phyloP scores from a whole-genome alignment of 306 rosid species.

The Trifolium fragiferum region DNA sequence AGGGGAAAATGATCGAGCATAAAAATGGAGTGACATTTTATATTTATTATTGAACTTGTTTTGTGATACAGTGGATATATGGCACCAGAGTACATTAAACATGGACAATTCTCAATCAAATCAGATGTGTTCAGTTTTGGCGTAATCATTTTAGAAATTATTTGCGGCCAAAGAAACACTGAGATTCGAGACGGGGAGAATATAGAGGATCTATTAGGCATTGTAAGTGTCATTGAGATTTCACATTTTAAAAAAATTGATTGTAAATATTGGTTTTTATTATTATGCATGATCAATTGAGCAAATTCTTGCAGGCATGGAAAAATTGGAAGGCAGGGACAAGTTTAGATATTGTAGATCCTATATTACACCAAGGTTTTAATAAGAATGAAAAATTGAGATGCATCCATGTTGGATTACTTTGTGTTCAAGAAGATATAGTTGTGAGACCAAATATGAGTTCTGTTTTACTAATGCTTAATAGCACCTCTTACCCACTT shows the following conservation, averaged over 20 bases:
- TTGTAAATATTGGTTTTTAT: not conserved
- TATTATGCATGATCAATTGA: not conserved
- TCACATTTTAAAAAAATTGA: not conserved
- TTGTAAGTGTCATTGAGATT: conserved; percentile 43
- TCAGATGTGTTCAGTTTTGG: conserved; percentile 60
- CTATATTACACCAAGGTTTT: conserved; percentile 2
- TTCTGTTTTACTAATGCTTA: conserved; percentile 48
- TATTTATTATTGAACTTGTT: not conserved
- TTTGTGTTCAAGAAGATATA: conserved; percentile 56
- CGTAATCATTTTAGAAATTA: conserved; percentile 53
- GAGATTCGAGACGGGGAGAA: conserved; percentile 27
- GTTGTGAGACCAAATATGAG: conserved; percentile 57
- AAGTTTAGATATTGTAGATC: conserved; percentile 47
- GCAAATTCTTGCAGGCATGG: conserved; percentile 53
- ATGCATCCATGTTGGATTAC: conserved; percentile 65
- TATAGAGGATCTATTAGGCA: conserved; percentile 42
- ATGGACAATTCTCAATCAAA: conserved; percentile 50
- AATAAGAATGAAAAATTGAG: conserved; percentile 43
- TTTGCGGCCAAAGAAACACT: conserved; percentile 48
- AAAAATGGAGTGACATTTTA: not conserved
- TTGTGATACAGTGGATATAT: conserved; percentile 9
- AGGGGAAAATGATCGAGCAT: not conserved
- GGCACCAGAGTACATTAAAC: not conserved
- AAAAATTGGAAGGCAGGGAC: conserved; percentile 56
- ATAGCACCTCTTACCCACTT: conserved; percentile 40